Evolutionary conservation across 2,329 filamentous ascomycete genomes (phyloP), one percentile per base, ranked within the genome.

Genomic region (Colletotrichum musae): DNA sequence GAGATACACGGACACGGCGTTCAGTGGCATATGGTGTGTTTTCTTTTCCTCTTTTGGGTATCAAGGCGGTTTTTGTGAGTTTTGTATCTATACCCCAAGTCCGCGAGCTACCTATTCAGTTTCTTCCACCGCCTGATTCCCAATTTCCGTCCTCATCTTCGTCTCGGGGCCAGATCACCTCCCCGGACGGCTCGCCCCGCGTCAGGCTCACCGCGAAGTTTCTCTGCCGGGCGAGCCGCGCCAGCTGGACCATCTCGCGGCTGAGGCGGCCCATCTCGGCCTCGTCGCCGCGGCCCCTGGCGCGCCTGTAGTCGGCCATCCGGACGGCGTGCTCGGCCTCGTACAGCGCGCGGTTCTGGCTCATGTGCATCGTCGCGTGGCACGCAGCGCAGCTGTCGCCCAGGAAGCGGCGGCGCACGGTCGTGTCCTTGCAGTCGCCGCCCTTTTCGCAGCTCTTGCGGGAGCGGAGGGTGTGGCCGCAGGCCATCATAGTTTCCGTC

Each of bases 351-450:
- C 73, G 74, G 18, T 77, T 75, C 45, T 68, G 73, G 24, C 58
- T 64, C 12, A 70, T 71, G 21, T 65, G 66, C 52, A 75, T 74
- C 1, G 74, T 73, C 0, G 77, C 75, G 58, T 82, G 79, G 69
- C 81, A 83, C 6, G 70, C 58, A 7, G 79, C 77, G 72, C 81
- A 83, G n/a, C 77, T 80, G 71, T 80, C 80, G 50, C 77, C 67
- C 51, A 82, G 59, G 63, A 75, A 75, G 13, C 67, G 39, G 71
- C 68, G 6, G 60, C 66, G 18, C 50, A 41, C 7, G 48, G 58
- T 0, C 51, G 45, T 21, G 58, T 18, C 32, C 60, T 73, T n/a
- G 64, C 70, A 58, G 9, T 45, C n/a, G 4, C 36, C 50, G n/a
- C 43, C 47, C 58, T 52, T 41, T 54, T 72, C 74, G 48, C 59